Evolutionary conservation across 176 grass and related monocot genomes (phyloP).

Genomic region (Calamus simplicifolius): DNA sequence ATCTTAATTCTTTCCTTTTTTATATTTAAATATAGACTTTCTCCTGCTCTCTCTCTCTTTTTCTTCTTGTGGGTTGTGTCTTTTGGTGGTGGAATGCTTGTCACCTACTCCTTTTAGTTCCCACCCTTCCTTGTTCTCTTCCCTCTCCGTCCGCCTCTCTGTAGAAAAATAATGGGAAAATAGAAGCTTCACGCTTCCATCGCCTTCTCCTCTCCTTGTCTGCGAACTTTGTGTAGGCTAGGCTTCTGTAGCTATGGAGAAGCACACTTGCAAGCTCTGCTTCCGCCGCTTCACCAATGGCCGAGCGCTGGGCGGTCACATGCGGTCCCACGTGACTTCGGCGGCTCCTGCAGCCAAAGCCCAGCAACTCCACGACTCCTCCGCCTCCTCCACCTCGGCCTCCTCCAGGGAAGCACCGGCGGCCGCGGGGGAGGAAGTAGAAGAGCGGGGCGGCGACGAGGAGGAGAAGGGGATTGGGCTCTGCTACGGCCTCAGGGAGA

Average conservation of each 20-base stretch:
- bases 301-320: conserved; percentile 67
- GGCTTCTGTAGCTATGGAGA: conserved; percentile 36
- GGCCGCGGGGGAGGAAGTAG: conserved; percentile 25
- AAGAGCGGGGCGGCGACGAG: conserved; percentile 4
- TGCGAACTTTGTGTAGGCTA: background rate
- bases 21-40: too few species aligned
- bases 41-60: too few species aligned
- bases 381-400: conserved; percentile 35
- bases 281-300: conserved; percentile 83
- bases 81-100: conserved; percentile 24
- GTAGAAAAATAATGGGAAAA: too few species aligned
- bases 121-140: too few species aligned
- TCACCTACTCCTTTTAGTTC: conserved; percentile 15
- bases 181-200: too few species aligned
- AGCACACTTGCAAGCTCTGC: conserved; percentile 84
- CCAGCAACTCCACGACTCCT: conserved; percentile 37
- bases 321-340: conserved; percentile 51
- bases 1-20: too few species aligned
- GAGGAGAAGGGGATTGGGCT: conserved; percentile 3
- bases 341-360: conserved; percentile 17
- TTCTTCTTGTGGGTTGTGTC: conserved; percentile 5
- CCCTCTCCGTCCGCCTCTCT: too few species aligned
- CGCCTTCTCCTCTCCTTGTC: too few species aligned
- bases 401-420: background rate
- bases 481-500: conserved; percentile 40